Evolutionary conservation across 1,284 basidiomycete species (phyloP).

Genomic region (Tetrapyrgos nigripes): DNA sequence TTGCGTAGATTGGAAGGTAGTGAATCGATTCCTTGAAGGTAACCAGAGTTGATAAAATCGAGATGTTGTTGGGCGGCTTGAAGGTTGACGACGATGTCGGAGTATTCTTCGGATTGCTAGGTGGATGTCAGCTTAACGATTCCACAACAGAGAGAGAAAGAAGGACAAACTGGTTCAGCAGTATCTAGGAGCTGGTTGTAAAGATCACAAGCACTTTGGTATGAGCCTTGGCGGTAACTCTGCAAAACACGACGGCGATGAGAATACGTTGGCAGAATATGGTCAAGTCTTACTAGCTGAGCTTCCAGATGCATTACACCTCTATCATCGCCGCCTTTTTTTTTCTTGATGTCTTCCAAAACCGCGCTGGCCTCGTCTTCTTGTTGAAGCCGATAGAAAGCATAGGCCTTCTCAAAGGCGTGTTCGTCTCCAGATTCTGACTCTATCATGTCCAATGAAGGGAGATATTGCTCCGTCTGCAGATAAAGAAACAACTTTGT

Average conservation of each 20-base stretch:
- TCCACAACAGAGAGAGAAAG: slow-evolving; percentile 15
- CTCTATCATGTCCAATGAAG: slow-evolving; percentile 62
- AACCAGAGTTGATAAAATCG: slow-evolving; percentile 79
- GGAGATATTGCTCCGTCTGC: slow-evolving; percentile 80
- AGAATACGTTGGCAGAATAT: no score
- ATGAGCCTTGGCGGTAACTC: slow-evolving; percentile 81
- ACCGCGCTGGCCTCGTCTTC: slow-evolving; percentile 69
- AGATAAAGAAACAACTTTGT: slow-evolving; percentile 85
- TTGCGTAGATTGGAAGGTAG: slow-evolving; percentile 57
- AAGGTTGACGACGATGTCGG: slow-evolving; percentile 85
- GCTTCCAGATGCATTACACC: slow-evolving; percentile 84
- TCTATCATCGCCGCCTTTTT: slow-evolving; percentile 52
- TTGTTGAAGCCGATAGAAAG: slow-evolving; percentile 79
- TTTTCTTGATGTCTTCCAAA: slow-evolving; percentile 55
- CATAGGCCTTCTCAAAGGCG: slow-evolving; percentile 80
- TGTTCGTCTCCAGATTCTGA: slow-evolving; percentile 31
- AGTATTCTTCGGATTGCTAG: slow-evolving; percentile 85
- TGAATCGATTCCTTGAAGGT: slow-evolving; percentile 64
- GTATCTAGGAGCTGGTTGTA: slow-evolving; percentile 83
- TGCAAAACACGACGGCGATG: slow-evolving; percentile 42
- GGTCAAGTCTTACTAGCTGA: slow-evolving; percentile 74
- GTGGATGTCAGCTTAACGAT: slow-evolving; percentile 14
- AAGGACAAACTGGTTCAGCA: slow-evolving; percentile 66
- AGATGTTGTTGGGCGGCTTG: slow-evolving; percentile 80
- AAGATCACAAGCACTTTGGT: slow-evolving; percentile 72